Conservation (phyloP, 108 stramenopile genomes). For the Fistulifera solaris region DNA sequence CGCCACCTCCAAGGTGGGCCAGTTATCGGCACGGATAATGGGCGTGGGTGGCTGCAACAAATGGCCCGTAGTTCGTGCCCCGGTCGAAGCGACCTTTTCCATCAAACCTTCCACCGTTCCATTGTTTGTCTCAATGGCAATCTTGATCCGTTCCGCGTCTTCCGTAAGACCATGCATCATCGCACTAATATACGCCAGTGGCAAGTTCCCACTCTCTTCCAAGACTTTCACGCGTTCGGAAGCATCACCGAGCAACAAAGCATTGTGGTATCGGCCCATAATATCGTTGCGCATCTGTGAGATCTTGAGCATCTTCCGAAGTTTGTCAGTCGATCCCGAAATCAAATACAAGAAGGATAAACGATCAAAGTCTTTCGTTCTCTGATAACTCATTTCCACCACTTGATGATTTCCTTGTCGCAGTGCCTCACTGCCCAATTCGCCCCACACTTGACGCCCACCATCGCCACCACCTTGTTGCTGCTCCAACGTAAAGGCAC, state of each 20-base stretch:
- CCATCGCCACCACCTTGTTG: conserved; percentile 27
- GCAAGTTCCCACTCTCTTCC: conserved; percentile 88
- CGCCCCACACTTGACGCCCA: conserved; percentile 85
- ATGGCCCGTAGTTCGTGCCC: conserved; percentile 37
- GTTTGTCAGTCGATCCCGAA: conserved; percentile 90
- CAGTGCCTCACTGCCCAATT: conserved; percentile 90
- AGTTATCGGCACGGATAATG: conserved; percentile 84
- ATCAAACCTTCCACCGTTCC: conserved; percentile 68
- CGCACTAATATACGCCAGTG: conserved; percentile 91
- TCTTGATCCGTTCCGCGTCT: conserved; percentile 85
- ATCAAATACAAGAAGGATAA: conserved; percentile 96
- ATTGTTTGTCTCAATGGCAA: conserved; percentile 81
- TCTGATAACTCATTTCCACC: conserved; percentile 98
- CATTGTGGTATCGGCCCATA: conserved; percentile 97
- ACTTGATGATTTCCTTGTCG: conserved; percentile 96
- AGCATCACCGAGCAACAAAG: conserved; percentile 92
- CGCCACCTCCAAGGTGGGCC: conserved; percentile 87
- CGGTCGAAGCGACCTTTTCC: conserved; percentile 37
- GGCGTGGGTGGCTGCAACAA: conserved; percentile 96
- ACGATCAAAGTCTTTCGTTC: conserved; percentile 95
- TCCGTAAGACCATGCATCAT: conserved; percentile 85
- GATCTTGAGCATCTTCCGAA: conserved; percentile 96
- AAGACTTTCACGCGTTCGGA: conserved; percentile 87
- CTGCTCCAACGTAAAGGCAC: conserved; percentile 82
- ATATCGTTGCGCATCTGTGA: conserved; percentile 92